These are phyloP conservation scores for Psidium guajava DNA, from an alignment of 345 rosid genomes.

Conservation along the genomic window DNA sequence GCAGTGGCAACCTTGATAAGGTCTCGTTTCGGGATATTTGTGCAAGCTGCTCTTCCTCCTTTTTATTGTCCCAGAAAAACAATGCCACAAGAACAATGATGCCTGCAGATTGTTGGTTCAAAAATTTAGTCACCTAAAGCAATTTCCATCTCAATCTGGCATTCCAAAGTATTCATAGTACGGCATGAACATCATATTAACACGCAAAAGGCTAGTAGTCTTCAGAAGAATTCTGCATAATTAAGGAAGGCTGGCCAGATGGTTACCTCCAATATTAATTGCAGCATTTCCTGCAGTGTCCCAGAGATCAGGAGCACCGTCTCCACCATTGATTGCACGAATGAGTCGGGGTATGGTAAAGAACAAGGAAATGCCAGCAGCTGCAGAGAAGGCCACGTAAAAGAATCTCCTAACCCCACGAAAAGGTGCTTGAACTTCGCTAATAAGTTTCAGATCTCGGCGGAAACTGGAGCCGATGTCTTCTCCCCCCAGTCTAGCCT, in stretches of 20 bases:
- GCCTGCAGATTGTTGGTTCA: conserved; percentile 73
- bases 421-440: conserved; percentile 97
- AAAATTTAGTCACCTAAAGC: conserved; percentile 36
- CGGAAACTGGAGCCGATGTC: conserved; percentile 82
- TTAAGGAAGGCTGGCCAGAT: background rate
- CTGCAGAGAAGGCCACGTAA: conserved; percentile 65
- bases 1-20: conserved; percentile 83
- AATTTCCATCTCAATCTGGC: background rate
- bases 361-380: conserved; percentile 83
- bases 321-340: conserved; percentile 61
- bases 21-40: conserved; percentile 85
- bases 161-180: background rate
- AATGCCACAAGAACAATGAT: conserved; percentile 62
- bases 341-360: conserved; percentile 80
- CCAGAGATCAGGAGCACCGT: conserved; percentile 67
- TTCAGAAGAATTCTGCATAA: background rate
- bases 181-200: background rate
- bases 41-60: conserved; percentile 91
- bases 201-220: background rate
- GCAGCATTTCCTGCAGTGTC: conserved; percentile 80
- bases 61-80: conserved; percentile 86
- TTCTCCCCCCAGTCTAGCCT: conserved; percentile 95
- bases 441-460: conserved; percentile 88
- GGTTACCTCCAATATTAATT: conserved; percentile 77
- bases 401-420: conserved; percentile 87